These are phyloP conservation scores for Lolium multiflorum DNA, from an alignment of 176 grass and related monocot species.

Conservation along the genomic window DNA sequence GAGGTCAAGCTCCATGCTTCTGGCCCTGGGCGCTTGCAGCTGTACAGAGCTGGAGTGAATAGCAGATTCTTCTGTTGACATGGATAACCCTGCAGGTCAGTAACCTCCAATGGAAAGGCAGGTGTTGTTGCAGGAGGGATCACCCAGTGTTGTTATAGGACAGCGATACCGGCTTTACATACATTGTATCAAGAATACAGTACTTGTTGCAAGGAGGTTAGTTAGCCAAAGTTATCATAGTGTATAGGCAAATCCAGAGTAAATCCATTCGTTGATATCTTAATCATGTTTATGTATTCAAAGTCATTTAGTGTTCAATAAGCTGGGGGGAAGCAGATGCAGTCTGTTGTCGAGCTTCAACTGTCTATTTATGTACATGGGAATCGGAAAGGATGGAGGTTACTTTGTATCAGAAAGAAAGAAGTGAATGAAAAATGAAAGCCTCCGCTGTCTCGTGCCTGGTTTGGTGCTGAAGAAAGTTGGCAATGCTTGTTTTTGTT, in stretches of 20 bases:
- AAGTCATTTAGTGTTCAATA: not conserved
- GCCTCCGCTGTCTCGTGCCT: not conserved
- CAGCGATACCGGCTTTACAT: constrained; percentile 19
- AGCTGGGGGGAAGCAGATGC: not conserved
- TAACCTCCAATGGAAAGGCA: not conserved
- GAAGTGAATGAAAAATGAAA: constrained; percentile 1
- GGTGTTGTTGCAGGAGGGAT: not conserved
- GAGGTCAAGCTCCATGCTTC: constrained; percentile 56
- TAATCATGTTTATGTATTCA: constrained; percentile 36
- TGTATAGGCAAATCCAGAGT: constrained; percentile 48
- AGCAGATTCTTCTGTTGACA: constrained; percentile 72
- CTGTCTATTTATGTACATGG: constrained; percentile 2
- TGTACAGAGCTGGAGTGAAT: constrained; percentile 88
- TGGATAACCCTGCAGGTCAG: not conserved
- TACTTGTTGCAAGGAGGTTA: constrained; percentile 31
- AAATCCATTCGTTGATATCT: constrained; percentile 34
- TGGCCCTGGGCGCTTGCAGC: constrained; percentile 43
- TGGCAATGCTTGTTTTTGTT: not conserved
- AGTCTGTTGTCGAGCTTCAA: not conserved
- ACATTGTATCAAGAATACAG: not conserved
- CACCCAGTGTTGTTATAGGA: not conserved
- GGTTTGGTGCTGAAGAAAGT: not conserved
- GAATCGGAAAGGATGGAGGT: not conserved
- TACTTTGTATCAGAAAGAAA: constrained; percentile 2
- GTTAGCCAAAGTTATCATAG: constrained; percentile 37